Conservation (phyloP, 345 rosid genomes). For the Rhodamnia argentea region DNA sequence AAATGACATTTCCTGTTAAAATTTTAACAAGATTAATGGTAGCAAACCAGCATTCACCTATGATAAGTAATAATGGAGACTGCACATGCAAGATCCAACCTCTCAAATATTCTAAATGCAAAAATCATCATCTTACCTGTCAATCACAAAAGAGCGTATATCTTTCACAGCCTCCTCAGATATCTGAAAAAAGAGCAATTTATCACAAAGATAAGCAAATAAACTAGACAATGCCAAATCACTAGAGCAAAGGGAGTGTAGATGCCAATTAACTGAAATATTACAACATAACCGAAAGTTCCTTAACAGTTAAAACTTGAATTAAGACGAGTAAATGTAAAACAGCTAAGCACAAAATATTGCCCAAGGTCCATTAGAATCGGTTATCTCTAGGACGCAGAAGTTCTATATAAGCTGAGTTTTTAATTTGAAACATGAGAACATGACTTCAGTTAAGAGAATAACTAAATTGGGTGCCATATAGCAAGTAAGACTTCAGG, state of each 20-base stretch:
- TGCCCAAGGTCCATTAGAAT: neutral
- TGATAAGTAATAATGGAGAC: neutral
- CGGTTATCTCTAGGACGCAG: neutral
- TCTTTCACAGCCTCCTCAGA: constrained; percentile 82
- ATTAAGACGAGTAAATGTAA: neutral
- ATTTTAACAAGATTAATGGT: neutral
- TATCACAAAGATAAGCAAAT: neutral
- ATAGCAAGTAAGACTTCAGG: neutral
- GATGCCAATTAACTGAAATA: neutral
- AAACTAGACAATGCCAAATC: neutral
- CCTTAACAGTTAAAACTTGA: neutral
- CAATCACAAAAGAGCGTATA: constrained; percentile 52
- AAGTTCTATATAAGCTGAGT: neutral
- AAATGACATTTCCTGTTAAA: neutral
- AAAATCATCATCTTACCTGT: constrained; percentile 37
- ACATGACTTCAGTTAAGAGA: neutral
- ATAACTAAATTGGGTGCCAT: neutral
- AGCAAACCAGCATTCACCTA: neutral
- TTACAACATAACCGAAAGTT: neutral
- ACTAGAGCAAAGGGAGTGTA: neutral
- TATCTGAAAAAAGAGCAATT: constrained; percentile 30
- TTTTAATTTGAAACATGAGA: neutral
- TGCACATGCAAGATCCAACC: neutral
- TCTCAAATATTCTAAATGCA: neutral
- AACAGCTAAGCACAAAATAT: neutral